Base-by-base conservation (phyloP, 441 rosid genomes). In the Manihot esculenta region DNA sequence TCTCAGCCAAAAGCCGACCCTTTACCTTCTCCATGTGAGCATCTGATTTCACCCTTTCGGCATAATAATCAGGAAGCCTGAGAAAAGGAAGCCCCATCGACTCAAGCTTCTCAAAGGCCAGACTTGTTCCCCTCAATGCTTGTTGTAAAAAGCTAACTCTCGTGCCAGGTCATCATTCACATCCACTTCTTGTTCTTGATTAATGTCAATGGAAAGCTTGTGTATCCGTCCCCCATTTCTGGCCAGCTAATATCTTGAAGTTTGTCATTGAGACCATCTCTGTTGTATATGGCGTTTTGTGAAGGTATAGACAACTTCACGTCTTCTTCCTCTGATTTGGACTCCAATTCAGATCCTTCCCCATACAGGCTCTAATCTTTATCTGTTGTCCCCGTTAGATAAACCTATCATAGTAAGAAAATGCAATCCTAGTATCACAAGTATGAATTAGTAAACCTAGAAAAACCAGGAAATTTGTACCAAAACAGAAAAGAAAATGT, bases 41-140 rank as follows among this genome's bases (percentile, higher is more conserved):
- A 77, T 94, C 97, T 0, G 93, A 74, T 76, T 92, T 94, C 69
- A 87, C 89, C 99, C 92, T 92, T 84, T 94, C 93, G 0, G 98
- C 97, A 17, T 89, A 92, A 75, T 94, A 94, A 77, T 92, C 92
- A 0, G 89, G 5, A 0, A 93, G 96, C 84, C 98, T 88, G 45
- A 92, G 94, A 74, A 89, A 92, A 56, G 93, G 89, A 1, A 83
- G 47, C 33, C 88, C 89, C 87, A 77, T 81, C 1, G 80, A 73
- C 76, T 89, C 84, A 3, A 92, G 73, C 83, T 87, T 82, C 74
- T 53, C 87, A 49, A 81, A 94, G 8, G 92, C 98, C 48, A 75
- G 58, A 57, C 86, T 81, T 0, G 91, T 85, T 48, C 96, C 97
- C 76, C 87, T 90, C 60, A 88, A 76, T 13, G 95, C 96, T 80